phyloP scores from a whole-genome alignment of 306 rosid genomes.

The Rubus idaeus region DNA sequence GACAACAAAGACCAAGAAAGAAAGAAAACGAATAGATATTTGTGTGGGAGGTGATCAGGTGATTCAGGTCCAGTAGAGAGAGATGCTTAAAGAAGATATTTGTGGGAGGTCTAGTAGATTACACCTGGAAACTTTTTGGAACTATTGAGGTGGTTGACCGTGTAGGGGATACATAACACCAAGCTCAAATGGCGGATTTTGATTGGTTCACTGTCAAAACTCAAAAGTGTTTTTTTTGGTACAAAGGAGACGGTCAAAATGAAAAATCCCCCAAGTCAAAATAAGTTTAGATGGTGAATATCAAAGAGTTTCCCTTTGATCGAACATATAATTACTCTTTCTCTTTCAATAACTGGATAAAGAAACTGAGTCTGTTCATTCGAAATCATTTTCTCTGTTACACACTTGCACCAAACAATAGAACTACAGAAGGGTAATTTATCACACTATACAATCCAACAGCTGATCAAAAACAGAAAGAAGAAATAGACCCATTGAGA shows the following conservation, averaged over 20 bases:
- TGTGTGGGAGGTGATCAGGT: constrained; percentile 20
- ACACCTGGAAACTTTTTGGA: constrained; percentile 22
- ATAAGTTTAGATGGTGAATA: no score
- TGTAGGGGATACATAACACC: not conserved
- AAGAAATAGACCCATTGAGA: no score
- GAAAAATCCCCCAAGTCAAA: no score
- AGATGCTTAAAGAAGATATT: constrained; percentile 28
- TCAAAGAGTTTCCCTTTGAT: no score
- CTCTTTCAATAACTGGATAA: no score
- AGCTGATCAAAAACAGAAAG: no score
- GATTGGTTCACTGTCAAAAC: not conserved
- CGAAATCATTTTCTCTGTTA: no score
- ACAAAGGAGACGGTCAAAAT: not conserved
- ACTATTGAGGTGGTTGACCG: constrained; percentile 15
- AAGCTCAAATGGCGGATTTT: not conserved
- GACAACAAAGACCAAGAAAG: not conserved
- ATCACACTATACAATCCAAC: no score
- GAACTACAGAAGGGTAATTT: no score
- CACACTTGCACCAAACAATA: no score
- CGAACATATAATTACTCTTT: no score
- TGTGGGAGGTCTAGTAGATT: constrained; percentile 4
- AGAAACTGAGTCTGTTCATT: no score
- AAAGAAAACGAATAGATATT: constrained; percentile 10
- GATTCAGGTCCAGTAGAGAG: constrained; percentile 16
- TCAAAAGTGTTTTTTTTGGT: not conserved